Percentiles rank a stretch among this genome's conserved stretches.
phyloP scores from a whole-genome alignment of 805 yeast species.

The Brettanomyces custersianus region DNA sequence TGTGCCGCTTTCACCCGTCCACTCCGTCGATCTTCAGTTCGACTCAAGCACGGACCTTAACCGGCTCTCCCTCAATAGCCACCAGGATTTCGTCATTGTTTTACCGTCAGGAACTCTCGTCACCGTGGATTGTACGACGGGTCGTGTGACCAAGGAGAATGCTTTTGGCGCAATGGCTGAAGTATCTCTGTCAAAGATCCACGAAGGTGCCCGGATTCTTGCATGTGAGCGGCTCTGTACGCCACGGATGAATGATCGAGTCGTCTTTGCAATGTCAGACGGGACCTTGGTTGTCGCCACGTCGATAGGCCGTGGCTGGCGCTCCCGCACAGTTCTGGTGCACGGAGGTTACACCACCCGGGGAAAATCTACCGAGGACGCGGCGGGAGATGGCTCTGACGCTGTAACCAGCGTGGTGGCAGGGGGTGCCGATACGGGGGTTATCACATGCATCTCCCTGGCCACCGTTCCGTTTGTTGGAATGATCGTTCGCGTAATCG shows the following conservation, averaged over 20 bases:
- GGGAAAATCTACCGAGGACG: constrained; percentile 16
- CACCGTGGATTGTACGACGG: constrained; percentile 41
- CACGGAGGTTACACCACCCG: constrained; percentile 39
- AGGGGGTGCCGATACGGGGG: too few relatives aligned
- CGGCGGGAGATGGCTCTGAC: background rate
- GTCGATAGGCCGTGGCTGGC: constrained; percentile 60
- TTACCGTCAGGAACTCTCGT: constrained; percentile 41
- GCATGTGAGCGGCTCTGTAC: constrained; percentile 52
- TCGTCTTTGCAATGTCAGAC: constrained; percentile 43
- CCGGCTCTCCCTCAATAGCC: constrained; percentile 20
- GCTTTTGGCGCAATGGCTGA: background rate
- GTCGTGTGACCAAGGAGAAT: constrained; percentile 25
- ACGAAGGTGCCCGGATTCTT: constrained; percentile 23
- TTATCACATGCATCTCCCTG: constrained; percentile 20
- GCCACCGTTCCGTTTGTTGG: constrained; percentile 64
- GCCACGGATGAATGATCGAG: constrained; percentile 67
- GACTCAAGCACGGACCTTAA: constrained; percentile 20
- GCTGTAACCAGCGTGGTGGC: background rate
- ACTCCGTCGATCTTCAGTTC: constrained; percentile 25
- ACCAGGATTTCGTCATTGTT: constrained; percentile 43
- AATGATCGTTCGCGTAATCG: constrained; percentile 55
- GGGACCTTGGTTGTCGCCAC: constrained; percentile 54
- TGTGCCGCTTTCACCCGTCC: constrained; percentile 10
- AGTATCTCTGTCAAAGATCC: constrained; percentile 12
- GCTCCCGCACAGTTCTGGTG: constrained; percentile 39